Conservation (phyloP, 192 early-diverging fungal species). For the Spinellus fusiger region DNA sequence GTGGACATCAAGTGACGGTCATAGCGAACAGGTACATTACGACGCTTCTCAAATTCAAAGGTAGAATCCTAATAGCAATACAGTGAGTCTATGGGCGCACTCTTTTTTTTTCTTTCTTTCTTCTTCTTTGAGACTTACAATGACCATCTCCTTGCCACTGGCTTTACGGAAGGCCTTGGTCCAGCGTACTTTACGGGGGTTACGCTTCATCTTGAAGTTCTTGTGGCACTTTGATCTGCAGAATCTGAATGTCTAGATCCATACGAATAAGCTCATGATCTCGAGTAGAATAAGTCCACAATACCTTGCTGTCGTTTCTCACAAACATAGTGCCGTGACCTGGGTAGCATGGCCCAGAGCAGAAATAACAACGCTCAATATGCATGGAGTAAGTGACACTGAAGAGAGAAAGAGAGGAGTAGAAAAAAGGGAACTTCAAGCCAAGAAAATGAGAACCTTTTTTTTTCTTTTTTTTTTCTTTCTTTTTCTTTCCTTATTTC, state of each 20-base stretch:
- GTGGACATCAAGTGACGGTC: conserved; percentile 95
- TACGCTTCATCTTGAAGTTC: conserved; percentile 99
- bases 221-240: conserved; percentile 99
- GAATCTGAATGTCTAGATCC: conserved; percentile 79
- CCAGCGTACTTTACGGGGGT: conserved; percentile 99
- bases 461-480: not conserved
- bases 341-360: conserved; percentile 93
- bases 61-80: conserved; percentile 69
- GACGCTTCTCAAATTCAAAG: conserved; percentile 97
- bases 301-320: conserved; percentile 93
- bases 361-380: conserved; percentile 99
- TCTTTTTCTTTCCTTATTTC: not conserved
- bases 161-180: conserved; percentile 99
- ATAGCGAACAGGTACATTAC: conserved; percentile 96
- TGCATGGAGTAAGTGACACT: conserved; percentile 57
- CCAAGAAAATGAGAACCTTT: not conserved
- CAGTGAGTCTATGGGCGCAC: not conserved
- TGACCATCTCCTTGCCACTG: conserved; percentile 98
- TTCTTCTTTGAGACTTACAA: conserved; percentile 52
- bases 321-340: conserved; percentile 99
- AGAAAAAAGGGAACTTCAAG: not conserved
- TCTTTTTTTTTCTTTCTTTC: not conserved
- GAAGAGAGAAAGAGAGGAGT: not conserved
- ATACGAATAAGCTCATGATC: not conserved
- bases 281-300: not conserved